Conservation (phyloP, 352 stramenopile genomes). For the Pythium monospermum region DNA sequence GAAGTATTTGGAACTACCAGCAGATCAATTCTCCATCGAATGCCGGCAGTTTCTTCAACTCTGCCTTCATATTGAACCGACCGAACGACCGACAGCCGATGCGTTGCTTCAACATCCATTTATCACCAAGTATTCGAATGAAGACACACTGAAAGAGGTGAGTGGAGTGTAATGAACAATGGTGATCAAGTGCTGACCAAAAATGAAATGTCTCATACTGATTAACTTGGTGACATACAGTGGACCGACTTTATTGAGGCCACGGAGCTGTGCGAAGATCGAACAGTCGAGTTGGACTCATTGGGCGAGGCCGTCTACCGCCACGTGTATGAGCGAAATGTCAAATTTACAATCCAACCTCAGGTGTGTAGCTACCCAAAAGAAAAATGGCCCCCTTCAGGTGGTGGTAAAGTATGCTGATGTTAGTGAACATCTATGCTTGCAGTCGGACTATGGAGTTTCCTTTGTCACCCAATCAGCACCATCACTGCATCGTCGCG, state of each 20-base stretch:
- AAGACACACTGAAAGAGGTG: slow-evolving; percentile 70
- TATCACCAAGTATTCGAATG: slow-evolving; percentile 52
- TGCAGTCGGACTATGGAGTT: slow-evolving; percentile 73
- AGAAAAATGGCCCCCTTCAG: neutral
- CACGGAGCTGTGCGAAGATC: slow-evolving; percentile 54
- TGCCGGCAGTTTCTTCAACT: slow-evolving; percentile 68
- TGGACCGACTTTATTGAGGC: slow-evolving; percentile 62
- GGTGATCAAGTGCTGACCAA: too few species aligned
- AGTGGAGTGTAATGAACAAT: too few species aligned
- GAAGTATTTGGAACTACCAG: slow-evolving; percentile 58
- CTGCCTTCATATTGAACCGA: slow-evolving; percentile 66
- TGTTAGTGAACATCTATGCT: neutral
- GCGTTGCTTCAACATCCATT: slow-evolving; percentile 67
- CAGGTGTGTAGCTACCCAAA: slow-evolving; percentile 34
- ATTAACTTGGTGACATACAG: slow-evolving; percentile 22
- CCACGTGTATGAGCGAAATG: slow-evolving; percentile 70
- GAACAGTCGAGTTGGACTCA: slow-evolving; percentile 46
- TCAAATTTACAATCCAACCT: slow-evolving; percentile 69
- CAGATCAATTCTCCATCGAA: slow-evolving; percentile 56
- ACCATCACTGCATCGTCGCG: slow-evolving; percentile 41
- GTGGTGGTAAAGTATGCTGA: neutral
- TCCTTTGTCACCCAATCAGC: slow-evolving; percentile 68
- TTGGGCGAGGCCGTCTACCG: slow-evolving; percentile 73
- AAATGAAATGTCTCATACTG: too few species aligned
- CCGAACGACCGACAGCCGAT: slow-evolving; percentile 57